These are phyloP conservation scores for Echinochloa phyllopogon DNA, from an alignment of 176 grass and related monocot genomes.

Conservation along the genomic window DNA sequence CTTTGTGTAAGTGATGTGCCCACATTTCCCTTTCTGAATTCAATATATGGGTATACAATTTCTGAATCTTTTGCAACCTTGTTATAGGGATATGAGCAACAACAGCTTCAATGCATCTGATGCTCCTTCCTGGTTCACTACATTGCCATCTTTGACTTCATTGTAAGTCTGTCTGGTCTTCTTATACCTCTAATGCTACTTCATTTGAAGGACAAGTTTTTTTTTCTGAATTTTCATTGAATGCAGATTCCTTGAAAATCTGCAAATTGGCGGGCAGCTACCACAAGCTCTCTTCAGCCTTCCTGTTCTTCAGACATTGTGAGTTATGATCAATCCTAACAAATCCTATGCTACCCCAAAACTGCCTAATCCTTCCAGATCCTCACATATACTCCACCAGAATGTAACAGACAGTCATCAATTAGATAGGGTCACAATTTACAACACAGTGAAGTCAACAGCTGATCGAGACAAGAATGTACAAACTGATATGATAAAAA, in stretches of 20 bases:
- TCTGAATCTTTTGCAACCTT: background rate
- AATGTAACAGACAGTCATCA: background rate
- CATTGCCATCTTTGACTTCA: conserved; percentile 71
- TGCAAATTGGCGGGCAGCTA: conserved; percentile 54
- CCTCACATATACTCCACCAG: background rate
- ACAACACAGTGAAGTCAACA: background rate
- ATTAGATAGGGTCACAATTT: background rate
- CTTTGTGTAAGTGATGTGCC: conserved; percentile 71
- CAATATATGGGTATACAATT: background rate
- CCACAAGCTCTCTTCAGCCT: conserved; percentile 63
- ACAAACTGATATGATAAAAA: background rate
- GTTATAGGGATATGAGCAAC: conserved; percentile 82
- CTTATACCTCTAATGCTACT: background rate
- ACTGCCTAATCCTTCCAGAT: too few relatives aligned
- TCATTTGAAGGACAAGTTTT: background rate
- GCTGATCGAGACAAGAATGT: background rate
- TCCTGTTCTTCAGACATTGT: conserved; percentile 74
- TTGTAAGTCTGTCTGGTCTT: conserved; percentile 43
- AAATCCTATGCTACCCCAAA: too few relatives aligned
- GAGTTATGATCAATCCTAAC: conserved; percentile 36
- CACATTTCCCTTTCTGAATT: conserved; percentile 13
- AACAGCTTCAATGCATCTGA: conserved; percentile 71
- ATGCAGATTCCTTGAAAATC: conserved; percentile 71
- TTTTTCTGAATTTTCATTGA: conserved; percentile 6
- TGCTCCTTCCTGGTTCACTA: conserved; percentile 71